Evolutionary conservation across 768 basidiomycete species (phyloP).

Genomic region (Ramaria sp.): DNA sequence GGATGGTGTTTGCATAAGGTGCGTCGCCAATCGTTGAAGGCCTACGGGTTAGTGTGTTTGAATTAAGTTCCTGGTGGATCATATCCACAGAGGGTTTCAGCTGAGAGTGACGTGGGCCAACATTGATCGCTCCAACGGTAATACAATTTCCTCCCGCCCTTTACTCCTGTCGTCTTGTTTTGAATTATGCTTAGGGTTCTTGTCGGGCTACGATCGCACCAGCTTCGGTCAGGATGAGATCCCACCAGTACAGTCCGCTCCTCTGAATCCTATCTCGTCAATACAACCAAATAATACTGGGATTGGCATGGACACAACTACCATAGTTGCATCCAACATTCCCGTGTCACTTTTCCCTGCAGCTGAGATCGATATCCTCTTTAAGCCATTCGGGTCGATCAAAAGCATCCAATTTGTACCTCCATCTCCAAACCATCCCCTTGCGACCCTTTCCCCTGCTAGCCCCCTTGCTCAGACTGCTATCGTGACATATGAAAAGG

Average conservation of each 20-base stretch:
- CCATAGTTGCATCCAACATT: slow-evolving; percentile 53
- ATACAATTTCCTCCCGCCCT: background rate
- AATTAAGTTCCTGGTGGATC: background rate
- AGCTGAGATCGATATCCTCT: slow-evolving; percentile 60
- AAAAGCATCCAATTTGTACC: slow-evolving; percentile 41
- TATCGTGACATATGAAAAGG: slow-evolving; percentile 57
- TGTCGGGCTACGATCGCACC: slow-evolving; percentile 8
- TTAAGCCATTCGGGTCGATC: slow-evolving; percentile 62
- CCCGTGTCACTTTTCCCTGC: slow-evolving; percentile 55
- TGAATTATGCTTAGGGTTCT: background rate
- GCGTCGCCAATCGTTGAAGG: slow-evolving; percentile 11
- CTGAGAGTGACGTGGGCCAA: slow-evolving; percentile 8
- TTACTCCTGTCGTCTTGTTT: background rate
- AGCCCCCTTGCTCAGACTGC: slow-evolving; percentile 29
- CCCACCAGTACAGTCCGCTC: background rate
- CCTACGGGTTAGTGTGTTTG: background rate
- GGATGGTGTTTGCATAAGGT: slow-evolving; percentile 66
- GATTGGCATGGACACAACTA: slow-evolving; percentile 4
- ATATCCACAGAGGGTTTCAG: slow-evolving; percentile 1
- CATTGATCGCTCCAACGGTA: slow-evolving; percentile 9
- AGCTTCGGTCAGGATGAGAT: background rate
- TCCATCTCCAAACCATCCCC: background rate
- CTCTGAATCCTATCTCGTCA: background rate
- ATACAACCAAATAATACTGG: background rate
- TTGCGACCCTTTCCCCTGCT: slow-evolving; percentile 24